Base-by-base conservation (phyloP, 2,329 filamentous ascomycete species). In the Teratosphaeriaceae sp. region DNA sequence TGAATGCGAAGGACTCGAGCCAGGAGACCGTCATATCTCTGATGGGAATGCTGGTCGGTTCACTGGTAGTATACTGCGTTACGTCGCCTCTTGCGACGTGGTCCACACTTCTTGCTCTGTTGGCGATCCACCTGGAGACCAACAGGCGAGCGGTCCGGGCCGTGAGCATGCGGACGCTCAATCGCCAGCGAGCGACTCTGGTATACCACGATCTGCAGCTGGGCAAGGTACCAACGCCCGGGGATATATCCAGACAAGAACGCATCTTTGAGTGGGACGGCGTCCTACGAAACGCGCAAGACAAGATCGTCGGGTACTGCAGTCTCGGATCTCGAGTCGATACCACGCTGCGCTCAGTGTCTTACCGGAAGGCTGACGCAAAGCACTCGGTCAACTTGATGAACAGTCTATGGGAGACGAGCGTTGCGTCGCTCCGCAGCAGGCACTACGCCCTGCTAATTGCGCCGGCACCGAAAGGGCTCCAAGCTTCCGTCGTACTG, bases 11-110 rank as follows among this genome's bases (percentile, higher is more conserved):
- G 75, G 90, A 97, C 62, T 88, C 88, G 11, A 94, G 86, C 52
- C 92, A 97, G 67, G 92, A 97, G 66, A 97, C 90, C 0, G 80
- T 95, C 16, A 86, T 98, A 44, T 90, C 87, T 2, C 72, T 97
- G 20, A 49, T 95, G 24, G 92, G 92, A 2, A 88, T 97, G 78
- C 73, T 95, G 69, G 79, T 77, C 12, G 92, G 92, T 1, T 92
- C 83, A 37, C 47, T 94, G 2, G 80, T 95, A 12, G 85, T 97
- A 15, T 84, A 84, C 24, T 71, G 78, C 49, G 79, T 96, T 18
- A 78, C 84, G 40, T 79, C 82, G 38, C 79, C 81, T 43, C 63
- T 72, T 12, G 79, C 82, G 8, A 94, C 92, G 27, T 89, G 88
- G 78, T 70, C 69, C 36, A 72, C 82, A 44, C 79, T 95, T 67